Evolutionary conservation across 192 early-diverging fungal genomes (phyloP).

Genomic region (Gryganskiella cystojenkinii): DNA sequence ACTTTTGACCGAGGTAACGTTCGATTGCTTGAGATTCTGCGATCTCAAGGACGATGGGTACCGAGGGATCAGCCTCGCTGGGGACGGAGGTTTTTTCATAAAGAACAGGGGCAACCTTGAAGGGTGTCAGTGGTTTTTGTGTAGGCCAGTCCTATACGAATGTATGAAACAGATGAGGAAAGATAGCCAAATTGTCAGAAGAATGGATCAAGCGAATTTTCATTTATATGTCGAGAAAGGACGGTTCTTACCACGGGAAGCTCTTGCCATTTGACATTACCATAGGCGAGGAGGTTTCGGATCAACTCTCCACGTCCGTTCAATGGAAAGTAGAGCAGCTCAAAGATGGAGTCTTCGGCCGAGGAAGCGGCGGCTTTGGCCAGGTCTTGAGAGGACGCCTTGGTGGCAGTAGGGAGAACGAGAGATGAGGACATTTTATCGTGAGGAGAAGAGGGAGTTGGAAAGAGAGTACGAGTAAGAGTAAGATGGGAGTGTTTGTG

Average conservation of each 20-base stretch:
- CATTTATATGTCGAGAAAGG: neutral
- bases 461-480: too few species aligned
- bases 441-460: neutral
- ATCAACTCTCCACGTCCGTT: constrained; percentile 11
- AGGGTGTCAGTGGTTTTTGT: constrained; percentile 19
- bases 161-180: neutral
- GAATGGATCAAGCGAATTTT: neutral
- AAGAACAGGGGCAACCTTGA: constrained; percentile 24
- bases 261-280: constrained; percentile 9
- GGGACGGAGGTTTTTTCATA: constrained; percentile 16
- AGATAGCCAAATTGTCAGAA: neutral
- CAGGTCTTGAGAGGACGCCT: constrained; percentile 8
- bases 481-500: too few species aligned
- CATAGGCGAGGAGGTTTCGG: constrained; percentile 21
- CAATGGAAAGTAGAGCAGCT: constrained; percentile 17
- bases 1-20: constrained; percentile 35
- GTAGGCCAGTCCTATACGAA: constrained; percentile 25
- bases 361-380: constrained; percentile 9
- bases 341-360: constrained; percentile 3
- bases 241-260: constrained; percentile 4
- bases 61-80: constrained; percentile 7
- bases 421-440: neutral
- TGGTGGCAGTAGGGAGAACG: constrained; percentile 7
- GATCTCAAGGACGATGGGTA: constrained; percentile 13
- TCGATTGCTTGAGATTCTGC: constrained; percentile 34